Percentiles rank a stretch among this genome's conserved stretches.
Evolutionary conservation across 2,329 filamentous ascomycete species (phyloP).

Genomic region (Fusarium mangiferae): DNA sequence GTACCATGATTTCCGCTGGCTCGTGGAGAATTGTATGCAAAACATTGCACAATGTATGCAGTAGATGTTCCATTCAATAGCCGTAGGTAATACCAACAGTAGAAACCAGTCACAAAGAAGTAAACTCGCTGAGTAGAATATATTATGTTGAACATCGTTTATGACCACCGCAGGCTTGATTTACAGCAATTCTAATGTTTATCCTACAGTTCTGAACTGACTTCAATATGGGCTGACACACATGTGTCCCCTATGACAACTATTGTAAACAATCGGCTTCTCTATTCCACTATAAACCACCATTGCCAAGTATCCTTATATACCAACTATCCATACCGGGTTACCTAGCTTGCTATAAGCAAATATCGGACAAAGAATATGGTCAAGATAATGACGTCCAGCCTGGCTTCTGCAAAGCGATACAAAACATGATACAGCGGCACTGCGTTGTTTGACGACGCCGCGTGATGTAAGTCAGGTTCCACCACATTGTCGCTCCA

Average conservation of each 20-base stretch:
- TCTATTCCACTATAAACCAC: not conserved
- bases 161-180: not conserved
- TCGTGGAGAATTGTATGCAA: not conserved
- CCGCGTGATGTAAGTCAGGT: constrained; percentile 72
- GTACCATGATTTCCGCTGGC: not conserved
- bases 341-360: not conserved
- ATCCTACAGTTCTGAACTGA: not conserved
- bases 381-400: not conserved
- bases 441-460: constrained; percentile 66
- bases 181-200: not conserved
- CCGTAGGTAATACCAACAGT: not conserved
- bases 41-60: not conserved
- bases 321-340: not conserved
- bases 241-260: not conserved
- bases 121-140: not conserved
- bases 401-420: not conserved
- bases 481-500: constrained; percentile 65
- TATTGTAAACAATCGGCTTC: too few species aligned
- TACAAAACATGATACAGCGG: constrained; percentile 42
- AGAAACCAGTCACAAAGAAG: not conserved
- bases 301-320: not conserved
- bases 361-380: not conserved
- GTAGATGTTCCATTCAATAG: not conserved
- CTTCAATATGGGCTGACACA: not conserved
- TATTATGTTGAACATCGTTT: not conserved